Base-by-base conservation (phyloP, 192 early-diverging fungal species). In the Backusella westeae region DNA sequence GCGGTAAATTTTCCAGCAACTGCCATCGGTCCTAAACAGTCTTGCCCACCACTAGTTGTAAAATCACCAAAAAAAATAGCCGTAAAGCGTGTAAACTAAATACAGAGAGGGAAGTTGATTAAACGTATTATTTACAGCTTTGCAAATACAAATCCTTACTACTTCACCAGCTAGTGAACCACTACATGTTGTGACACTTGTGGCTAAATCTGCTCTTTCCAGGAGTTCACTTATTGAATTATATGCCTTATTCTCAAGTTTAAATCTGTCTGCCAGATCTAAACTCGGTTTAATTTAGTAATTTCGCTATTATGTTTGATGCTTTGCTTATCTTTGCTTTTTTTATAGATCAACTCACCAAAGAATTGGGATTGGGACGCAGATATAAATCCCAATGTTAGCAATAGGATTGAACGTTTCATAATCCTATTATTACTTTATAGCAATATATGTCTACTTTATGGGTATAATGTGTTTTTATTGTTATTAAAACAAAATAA, bases 11-110 rank as follows among this genome's bases (percentile, higher is more conserved):
- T 42, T 41, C 73, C 73, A 66, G 21, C 56, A 29, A 75, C 73
- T 8, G 63, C 73, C 15, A 75, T 44, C 2, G 35, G 56, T 7
- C 73, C 73, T 32, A 75, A 66, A 19, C 41, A 67, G 41, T 75
- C 73, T 75, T 75, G 63, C 5, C 36, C 19, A 4, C 63, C 39
- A 23, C 3, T 32, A 0, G 73, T 67, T 5, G 6, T 42, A 65
- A 75, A 75, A 44, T 75, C 17, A 46, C 59, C 59, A 32, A 75
- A 75, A 19, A 75, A 59, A 32, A 75, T 75, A 3, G 56, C 2
- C 1, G 56, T 15, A 63, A 63, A 63, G 21, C 56, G 21, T 12
- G 23, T 63, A 29, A 59, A 59, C 53, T 26, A 59, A 59, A 26
- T 23, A 59, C 6, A 26, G 23, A 12, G 10, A 59, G 8, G 9